phyloP scores from a whole-genome alignment of 2,329 filamentous ascomycete species.

The Sarocladiaceae sp. region DNA sequence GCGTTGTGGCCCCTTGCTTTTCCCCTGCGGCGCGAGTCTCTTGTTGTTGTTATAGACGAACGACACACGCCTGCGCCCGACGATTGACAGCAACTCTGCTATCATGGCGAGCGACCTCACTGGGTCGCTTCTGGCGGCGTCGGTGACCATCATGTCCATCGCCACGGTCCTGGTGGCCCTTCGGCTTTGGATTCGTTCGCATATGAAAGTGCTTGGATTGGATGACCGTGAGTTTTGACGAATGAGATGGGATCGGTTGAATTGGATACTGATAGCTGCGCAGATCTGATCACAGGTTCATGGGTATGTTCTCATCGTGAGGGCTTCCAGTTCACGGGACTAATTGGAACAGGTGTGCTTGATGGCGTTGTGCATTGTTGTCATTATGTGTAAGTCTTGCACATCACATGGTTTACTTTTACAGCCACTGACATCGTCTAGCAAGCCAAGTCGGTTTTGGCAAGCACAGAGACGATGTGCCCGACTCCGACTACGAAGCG shows the following conservation, averaged over 20 bases:
- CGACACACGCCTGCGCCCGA: background rate
- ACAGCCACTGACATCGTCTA: background rate
- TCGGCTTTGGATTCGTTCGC: conserved; percentile 4
- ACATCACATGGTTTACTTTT: background rate
- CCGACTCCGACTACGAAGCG: background rate
- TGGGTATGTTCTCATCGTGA: no score
- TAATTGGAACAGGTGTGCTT: background rate
- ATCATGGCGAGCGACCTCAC: conserved; percentile 15
- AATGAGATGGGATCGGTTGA: background rate
- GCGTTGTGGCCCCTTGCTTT: no score
- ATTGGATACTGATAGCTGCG: background rate
- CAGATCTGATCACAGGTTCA: conserved; percentile 2
- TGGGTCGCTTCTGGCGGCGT: conserved; percentile 11
- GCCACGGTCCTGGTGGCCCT: background rate
- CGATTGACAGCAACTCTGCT: background rate
- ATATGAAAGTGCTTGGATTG: background rate
- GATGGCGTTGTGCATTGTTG: background rate
- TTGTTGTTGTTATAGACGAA: background rate
- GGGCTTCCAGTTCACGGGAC: background rate
- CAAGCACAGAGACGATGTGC: background rate
- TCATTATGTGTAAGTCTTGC: background rate
- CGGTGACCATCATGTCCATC: conserved; percentile 1
- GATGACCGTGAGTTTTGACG: conserved; percentile 8
- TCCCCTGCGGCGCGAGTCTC: background rate
- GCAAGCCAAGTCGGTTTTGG: background rate